phyloP scores from a whole-genome alignment of 306 rosid genomes.

The Nissolia schottii region DNA sequence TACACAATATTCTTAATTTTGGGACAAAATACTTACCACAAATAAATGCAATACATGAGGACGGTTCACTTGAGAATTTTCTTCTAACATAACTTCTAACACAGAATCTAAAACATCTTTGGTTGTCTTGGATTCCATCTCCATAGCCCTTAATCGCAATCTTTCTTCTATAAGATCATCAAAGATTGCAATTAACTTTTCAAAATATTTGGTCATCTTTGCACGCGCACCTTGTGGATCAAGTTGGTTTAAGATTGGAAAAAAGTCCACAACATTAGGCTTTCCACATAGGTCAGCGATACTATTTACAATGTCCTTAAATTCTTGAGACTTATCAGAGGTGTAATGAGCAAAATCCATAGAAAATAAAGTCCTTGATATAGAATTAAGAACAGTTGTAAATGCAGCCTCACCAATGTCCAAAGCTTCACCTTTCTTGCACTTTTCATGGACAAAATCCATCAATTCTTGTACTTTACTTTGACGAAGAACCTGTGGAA shows the following conservation, averaged over 20 bases:
- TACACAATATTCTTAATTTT: too few species aligned
- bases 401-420: constrained; percentile 26
- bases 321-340: background rate
- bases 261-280: background rate
- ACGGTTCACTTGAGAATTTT: background rate
- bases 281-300: background rate
- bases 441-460: constrained; percentile 8
- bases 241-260: background rate
- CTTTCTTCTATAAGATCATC: background rate
- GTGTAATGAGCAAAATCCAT: constrained; percentile 7
- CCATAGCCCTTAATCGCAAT: background rate
- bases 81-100: background rate
- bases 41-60: background rate
- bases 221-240: background rate
- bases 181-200: background rate
- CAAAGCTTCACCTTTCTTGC: constrained; percentile 14
- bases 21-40: background rate
- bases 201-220: background rate
- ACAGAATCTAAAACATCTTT: background rate
- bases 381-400: constrained; percentile 17
- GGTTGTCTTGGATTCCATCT: background rate
- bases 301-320: background rate
- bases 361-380: constrained; percentile 36
- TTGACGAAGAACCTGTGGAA: constrained; percentile 2
- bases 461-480: constrained; percentile 1